Evolutionary conservation across 192 early-diverging fungal species (phyloP).

Genomic region (Umbelopsis sp.): DNA sequence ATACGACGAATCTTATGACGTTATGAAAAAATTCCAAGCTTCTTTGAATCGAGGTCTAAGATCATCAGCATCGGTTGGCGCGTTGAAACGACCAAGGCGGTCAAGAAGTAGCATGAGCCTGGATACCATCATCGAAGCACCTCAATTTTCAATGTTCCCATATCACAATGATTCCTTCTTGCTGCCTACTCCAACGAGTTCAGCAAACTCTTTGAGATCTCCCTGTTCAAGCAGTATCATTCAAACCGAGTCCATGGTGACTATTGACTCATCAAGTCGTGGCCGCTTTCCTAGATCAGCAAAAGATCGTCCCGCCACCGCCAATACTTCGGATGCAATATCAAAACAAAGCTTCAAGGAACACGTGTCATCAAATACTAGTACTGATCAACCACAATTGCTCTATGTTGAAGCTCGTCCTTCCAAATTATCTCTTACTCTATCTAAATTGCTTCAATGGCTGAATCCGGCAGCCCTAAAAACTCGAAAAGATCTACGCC

Average conservation of each 20-base stretch:
- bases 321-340: neutral
- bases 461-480: neutral
- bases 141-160: constrained; percentile 10
- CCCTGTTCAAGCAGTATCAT: neutral
- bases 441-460: neutral
- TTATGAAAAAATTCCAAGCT: neutral
- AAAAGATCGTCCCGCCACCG: neutral
- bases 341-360: neutral
- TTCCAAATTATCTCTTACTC: neutral
- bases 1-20: neutral
- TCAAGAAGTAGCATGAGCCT: constrained; percentile 10
- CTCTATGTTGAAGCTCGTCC: constrained; percentile 5
- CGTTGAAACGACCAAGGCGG: neutral
- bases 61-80: neutral
- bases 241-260: neutral
- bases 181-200: neutral
- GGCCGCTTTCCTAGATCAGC: neutral
- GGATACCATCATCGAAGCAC: constrained; percentile 6
- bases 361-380: neutral
- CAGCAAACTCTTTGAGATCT: neutral
- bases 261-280: neutral
- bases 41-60: neutral
- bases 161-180: constrained; percentile 17
- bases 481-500: constrained; percentile 9
- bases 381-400: neutral